Percentiles rank a stretch among this genome's conserved stretches.
Evolutionary conservation across 2,329 filamentous ascomycete species (phyloP).

Genomic region (Sporothrix pallida): DNA sequence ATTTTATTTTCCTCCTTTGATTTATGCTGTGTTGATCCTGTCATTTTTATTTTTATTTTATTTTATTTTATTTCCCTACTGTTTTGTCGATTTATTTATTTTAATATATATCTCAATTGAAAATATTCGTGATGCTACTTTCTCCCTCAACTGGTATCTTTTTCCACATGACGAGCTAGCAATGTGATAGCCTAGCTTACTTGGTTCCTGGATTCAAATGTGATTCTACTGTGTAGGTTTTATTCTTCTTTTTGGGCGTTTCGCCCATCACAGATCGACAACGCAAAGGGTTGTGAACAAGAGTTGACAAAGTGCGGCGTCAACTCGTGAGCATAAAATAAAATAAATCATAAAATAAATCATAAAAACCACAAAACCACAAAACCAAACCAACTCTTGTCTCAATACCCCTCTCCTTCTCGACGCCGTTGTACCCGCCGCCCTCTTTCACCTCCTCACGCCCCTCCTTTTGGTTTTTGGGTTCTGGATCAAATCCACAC

Average conservation of each 20-base stretch:
- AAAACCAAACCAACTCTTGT: slow-evolving; percentile 3
- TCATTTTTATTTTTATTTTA: not conserved
- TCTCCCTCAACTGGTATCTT: not conserved
- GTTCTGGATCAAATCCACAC: not conserved
- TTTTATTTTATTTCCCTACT: not conserved
- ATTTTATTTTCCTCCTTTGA: not conserved
- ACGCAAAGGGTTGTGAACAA: slow-evolving; percentile 3
- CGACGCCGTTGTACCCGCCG: slow-evolving; percentile 12
- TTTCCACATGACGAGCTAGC: not conserved
- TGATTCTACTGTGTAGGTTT: not conserved
- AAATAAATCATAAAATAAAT: too few relatives aligned
- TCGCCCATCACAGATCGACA: slow-evolving; percentile 35
- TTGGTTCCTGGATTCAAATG: not conserved
- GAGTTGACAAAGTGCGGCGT: too few relatives aligned
- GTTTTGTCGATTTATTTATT: not conserved
- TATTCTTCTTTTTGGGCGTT: slow-evolving; percentile 29
- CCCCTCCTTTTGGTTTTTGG: not conserved
- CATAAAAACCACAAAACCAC: not conserved
- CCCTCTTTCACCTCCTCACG: slow-evolving; percentile 11
- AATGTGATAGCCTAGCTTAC: not conserved
- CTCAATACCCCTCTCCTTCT: slow-evolving; percentile 16
- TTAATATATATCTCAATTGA: not conserved
- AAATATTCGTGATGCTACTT: not conserved
- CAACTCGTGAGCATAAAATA: too few relatives aligned
- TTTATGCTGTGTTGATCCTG: not conserved